These are phyloP conservation scores for Trichoderma sp. DNA, from an alignment of 2,329 filamentous ascomycete species.

Conservation along the genomic window DNA sequence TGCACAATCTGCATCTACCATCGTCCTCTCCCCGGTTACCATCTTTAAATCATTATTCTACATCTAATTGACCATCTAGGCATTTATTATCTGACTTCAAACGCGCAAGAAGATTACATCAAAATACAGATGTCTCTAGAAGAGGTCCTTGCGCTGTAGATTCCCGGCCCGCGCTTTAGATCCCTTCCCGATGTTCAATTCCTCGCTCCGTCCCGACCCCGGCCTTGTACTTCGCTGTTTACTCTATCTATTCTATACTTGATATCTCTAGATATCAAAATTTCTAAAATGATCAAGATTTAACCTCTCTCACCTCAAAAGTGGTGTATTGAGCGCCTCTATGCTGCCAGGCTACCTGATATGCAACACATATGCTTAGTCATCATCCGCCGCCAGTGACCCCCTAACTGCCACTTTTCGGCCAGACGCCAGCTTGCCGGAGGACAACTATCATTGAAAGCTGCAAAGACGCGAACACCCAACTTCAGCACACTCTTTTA, in stretches of 20 bases:
- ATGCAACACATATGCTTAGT: conserved; percentile 14
- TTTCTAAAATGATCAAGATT: neutral
- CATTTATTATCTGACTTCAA: neutral
- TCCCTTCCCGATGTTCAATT: neutral
- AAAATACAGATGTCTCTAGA: neutral
- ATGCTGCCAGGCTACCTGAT: neutral
- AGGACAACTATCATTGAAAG: conserved; percentile 23
- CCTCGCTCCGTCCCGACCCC: neutral
- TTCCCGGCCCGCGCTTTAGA: neutral
- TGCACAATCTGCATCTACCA: neutral
- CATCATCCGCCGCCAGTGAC: neutral
- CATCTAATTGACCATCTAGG: neutral
- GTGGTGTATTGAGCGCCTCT: neutral
- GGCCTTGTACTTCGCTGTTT: neutral
- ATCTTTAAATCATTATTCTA: neutral
- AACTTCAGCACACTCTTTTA: conserved; percentile 35
- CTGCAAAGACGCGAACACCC: conserved; percentile 23
- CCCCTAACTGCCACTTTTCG: conserved; percentile 17
- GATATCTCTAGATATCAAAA: neutral
- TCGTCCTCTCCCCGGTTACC: neutral
- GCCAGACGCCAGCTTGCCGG: neutral
- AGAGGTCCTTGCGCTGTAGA: neutral
- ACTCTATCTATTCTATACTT: neutral
- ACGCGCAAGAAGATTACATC: neutral
- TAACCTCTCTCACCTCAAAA: neutral